Percentiles rank a stretch among this genome's conserved stretches.
These are phyloP conservation scores for Eucalyptus sp. DNA, from an alignment of 345 rosid species.

Conservation along the genomic window DNA sequence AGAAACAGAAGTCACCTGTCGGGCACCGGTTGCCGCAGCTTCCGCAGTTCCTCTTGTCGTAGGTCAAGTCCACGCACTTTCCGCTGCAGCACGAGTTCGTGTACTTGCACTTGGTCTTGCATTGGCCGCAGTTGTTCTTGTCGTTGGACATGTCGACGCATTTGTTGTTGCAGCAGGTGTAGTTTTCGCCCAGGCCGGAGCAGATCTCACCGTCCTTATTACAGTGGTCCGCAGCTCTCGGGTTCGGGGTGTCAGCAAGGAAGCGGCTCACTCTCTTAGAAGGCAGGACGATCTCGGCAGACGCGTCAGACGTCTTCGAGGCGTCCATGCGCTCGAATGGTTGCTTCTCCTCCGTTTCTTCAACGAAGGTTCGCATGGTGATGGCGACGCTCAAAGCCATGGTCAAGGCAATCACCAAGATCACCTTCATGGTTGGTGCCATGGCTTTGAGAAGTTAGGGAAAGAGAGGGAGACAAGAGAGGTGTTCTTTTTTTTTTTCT, in stretches of 20 bases:
- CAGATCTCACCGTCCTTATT: constrained; percentile 31
- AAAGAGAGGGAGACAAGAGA: neutral
- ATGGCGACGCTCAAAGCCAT: constrained; percentile 26
- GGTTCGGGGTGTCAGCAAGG: constrained; percentile 38
- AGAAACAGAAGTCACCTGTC: constrained; percentile 28
- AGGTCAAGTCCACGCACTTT: constrained; percentile 35
- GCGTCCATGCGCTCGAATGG: neutral
- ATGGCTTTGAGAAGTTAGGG: constrained; percentile 2
- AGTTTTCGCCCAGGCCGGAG: constrained; percentile 1
- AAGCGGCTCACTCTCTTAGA: constrained; percentile 45
- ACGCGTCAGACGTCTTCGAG: neutral
- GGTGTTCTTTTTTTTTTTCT: neutral
- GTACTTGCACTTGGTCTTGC: constrained; percentile 60
- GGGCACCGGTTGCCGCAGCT: constrained; percentile 50
- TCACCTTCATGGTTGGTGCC: constrained; percentile 15
- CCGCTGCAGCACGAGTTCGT: constrained; percentile 61
- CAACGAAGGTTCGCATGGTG: constrained; percentile 8
- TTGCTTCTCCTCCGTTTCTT: neutral
- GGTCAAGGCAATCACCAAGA: constrained; percentile 33
- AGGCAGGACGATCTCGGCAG: neutral
- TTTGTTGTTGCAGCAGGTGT: constrained; percentile 74
- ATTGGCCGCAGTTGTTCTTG: constrained; percentile 55
- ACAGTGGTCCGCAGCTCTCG: constrained; percentile 62
- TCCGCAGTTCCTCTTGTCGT: constrained; percentile 76
- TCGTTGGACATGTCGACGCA: constrained; percentile 42